Base-by-base conservation (phyloP, 306 rosid genomes). In the Malus sylvestris region DNA sequence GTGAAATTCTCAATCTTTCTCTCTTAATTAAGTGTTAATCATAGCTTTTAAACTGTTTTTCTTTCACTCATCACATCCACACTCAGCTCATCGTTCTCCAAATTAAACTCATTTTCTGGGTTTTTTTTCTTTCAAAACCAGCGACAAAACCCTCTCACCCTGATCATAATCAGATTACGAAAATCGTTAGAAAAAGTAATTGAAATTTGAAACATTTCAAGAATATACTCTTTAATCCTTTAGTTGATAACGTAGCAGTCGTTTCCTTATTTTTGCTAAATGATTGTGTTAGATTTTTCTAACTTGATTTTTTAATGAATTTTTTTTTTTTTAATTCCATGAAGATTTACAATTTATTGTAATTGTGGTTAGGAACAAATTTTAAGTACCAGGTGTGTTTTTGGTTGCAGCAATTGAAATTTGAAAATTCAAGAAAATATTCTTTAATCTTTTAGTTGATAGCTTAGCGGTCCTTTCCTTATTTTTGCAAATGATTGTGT, bases 351-450 rank as follows among this genome's bases (percentile, higher is more conserved):
- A n/a, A 49, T 61, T 45, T 44, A 13, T 59, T 15, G 11, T 23
- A 23, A 5, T 16, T 6, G 16, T 14, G 40, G 68, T 40, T 16
- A 60, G 44, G 57, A 27, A 16, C 42, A 40, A 3, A 33, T 33
- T 32, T 61, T 0, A 60, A 11, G 15, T 32, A 32, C 23, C 44
- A 5, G 22, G 65, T 71, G 15, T 22, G 46, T 38, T 73, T 53
- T 61, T 63, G 72, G 55, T 67, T 81, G 76, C 82, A 79, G 81
- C 75, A 51, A 84, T 78, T 49, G 19, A 49, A 72, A 72, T 55
- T 35, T 40, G 44, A 40, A 49, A 49, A 66, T 49, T 49, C 53
- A 49, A 49, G 53, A 49, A 49, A 15, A 49, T 49, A 49, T 18
- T 49, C 53, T 4, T 15, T 49, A 49, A 15, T 49, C 53, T 49